These are phyloP conservation scores for Samsoniella hepiali DNA, from an alignment of 2,329 filamentous ascomycete species.

Conservation along the genomic window DNA sequence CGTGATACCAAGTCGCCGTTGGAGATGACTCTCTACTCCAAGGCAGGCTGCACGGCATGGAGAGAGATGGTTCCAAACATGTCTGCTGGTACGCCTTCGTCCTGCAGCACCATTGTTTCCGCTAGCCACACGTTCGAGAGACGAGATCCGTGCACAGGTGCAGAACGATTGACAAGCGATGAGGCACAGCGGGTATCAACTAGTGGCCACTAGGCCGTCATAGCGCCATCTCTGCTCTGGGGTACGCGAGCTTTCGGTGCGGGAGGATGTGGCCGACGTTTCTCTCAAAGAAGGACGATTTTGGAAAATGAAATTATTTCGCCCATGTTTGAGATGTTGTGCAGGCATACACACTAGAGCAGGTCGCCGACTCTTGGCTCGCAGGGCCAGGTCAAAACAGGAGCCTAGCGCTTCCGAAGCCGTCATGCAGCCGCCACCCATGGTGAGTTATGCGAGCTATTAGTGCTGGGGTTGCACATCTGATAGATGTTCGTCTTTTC, in stretches of 20 bases:
- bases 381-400: neutral
- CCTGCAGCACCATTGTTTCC: constrained; percentile 14
- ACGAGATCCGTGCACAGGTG: constrained; percentile 2
- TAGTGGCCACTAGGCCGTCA: constrained; percentile 10
- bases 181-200: constrained; percentile 13
- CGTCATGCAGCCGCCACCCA: neutral
- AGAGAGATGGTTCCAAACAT: neutral
- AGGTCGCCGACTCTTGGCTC: neutral
- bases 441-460: neutral
- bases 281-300: neutral
- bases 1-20: neutral
- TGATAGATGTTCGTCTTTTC: neutral
- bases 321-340: neutral
- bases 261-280: neutral
- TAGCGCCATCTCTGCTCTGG: neutral
- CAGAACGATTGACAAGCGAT: neutral
- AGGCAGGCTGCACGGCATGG: neutral
- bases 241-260: neutral
- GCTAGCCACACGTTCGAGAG: constrained; percentile 11
- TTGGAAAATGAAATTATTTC: neutral
- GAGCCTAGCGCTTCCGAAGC: neutral
- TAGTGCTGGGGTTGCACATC: neutral
- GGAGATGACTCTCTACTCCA: neutral
- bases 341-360: neutral
- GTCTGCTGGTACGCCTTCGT: neutral